These are phyloP conservation scores for Phtheirospermum japonicum DNA, from an alignment of 257 asterid genomes.

Conservation along the genomic window DNA sequence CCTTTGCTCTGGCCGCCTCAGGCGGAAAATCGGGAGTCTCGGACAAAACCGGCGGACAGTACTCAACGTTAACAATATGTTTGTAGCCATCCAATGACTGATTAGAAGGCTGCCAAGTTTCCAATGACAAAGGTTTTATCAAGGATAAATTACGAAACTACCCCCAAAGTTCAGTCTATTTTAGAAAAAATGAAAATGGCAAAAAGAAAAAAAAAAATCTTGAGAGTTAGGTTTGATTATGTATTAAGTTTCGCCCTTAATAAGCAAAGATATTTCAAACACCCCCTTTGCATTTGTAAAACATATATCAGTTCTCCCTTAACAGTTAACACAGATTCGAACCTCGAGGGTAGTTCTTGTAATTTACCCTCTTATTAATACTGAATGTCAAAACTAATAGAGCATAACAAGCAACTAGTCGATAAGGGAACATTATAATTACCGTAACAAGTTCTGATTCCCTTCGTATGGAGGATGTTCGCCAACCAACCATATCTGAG, in stretches of 20 bases:
- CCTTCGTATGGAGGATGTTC: conserved; percentile 88
- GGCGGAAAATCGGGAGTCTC: conserved; percentile 65
- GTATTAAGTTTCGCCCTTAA: too few relatives aligned
- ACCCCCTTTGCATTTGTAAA: too few relatives aligned
- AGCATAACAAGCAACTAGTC: background rate
- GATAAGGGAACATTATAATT: conserved; percentile 21
- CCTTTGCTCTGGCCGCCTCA: conserved; percentile 84
- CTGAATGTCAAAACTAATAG: background rate
- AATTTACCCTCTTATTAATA: background rate
- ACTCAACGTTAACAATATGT: conserved; percentile 72
- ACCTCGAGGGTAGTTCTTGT: background rate
- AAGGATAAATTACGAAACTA: too few relatives aligned
- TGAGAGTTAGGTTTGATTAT: too few relatives aligned
- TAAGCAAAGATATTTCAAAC: background rate
- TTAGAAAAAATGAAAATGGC: too few relatives aligned
- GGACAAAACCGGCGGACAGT: conserved; percentile 64
- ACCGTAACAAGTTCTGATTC: conserved; percentile 81
- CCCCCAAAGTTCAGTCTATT: too few relatives aligned
- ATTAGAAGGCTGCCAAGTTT: conserved; percentile 46
- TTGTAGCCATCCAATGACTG: conserved; percentile 85
- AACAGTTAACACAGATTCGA: too few relatives aligned
- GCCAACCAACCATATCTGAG: conserved; percentile 98
- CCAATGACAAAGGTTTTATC: too few relatives aligned
- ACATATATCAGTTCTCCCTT: too few relatives aligned
- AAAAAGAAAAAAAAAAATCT: too few relatives aligned